Conservation (phyloP, 1,139 yeast genomes). For the Kazachstania sp. region DNA sequence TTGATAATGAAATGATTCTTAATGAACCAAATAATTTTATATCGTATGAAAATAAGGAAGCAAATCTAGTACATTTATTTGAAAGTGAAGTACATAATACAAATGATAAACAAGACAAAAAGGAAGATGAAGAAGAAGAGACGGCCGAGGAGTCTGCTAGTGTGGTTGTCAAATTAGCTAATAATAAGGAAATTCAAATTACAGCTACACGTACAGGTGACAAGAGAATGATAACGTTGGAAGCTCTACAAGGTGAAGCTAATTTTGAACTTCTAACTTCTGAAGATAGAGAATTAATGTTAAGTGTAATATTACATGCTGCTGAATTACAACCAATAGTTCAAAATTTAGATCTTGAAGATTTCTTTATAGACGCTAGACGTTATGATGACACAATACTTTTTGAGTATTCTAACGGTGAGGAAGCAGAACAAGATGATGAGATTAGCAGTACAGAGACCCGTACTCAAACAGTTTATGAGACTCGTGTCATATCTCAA, state of each 20-base stretch:
- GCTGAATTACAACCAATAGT: background rate
- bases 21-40: background rate
- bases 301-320: background rate
- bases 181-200: background rate
- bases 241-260: background rate
- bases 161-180: background rate
- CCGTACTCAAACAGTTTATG: background rate
- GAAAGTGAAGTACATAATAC: background rate
- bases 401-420: background rate
- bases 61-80: background rate
- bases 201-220: background rate
- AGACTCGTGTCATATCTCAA: background rate
- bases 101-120: background rate
- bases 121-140: background rate
- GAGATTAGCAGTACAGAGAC: background rate
- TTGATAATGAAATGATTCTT: conserved; percentile 1
- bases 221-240: background rate
- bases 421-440: background rate
- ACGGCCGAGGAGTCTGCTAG: background rate
- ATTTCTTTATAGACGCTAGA: background rate
- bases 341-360: background rate
- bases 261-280: background rate
- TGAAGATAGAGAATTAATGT: background rate
- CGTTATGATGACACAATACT: background rate
- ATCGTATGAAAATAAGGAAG: background rate